A percentile compares a stretch with the other conserved stretches of the same genome.
phyloP scores from a whole-genome alignment of 2,329 filamentous ascomycete genomes.

The Calycina marina region DNA sequence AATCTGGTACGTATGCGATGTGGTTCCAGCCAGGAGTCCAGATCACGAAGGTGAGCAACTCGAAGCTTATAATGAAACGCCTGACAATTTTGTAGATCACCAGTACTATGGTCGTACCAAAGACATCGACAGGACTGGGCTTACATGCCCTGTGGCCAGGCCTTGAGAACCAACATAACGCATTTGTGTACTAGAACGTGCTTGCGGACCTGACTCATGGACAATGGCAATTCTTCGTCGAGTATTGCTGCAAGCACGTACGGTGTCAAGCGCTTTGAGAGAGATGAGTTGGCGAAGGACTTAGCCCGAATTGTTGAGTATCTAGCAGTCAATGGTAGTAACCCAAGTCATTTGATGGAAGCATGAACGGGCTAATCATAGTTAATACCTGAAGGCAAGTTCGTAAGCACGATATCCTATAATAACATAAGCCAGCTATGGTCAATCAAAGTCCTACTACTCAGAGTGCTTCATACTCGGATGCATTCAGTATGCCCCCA shows the following conservation, averaged over 20 bases:
- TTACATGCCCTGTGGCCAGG: not conserved
- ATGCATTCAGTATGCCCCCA: not conserved
- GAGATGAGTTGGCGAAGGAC: too few species aligned
- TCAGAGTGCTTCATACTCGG: not conserved
- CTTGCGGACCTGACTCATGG: not conserved
- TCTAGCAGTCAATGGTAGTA: not conserved
- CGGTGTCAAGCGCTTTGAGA: too few species aligned
- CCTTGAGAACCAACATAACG: not conserved
- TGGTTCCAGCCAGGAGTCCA: not conserved
- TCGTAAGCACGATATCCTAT: not conserved
- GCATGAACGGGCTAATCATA: not conserved
- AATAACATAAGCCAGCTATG: not conserved
- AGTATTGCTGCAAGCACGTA: not conserved
- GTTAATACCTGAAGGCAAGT: not conserved
- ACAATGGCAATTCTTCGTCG: not conserved
- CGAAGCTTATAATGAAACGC: not conserved
- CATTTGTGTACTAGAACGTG: not conserved
- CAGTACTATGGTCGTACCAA: not conserved
- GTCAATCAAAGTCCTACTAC: not conserved
- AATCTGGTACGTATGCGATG: not conserved
- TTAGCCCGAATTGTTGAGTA: not conserved
- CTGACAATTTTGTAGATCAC: not conserved
- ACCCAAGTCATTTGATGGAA: not conserved
- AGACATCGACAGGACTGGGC: not conserved
- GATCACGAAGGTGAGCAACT: not conserved